A percentile compares a stretch with the other conserved stretches of the same genome.
These are phyloP conservation scores for Deinandra increscens DNA, from an alignment of 129 eudicot genomes.

Conservation along the genomic window DNA sequence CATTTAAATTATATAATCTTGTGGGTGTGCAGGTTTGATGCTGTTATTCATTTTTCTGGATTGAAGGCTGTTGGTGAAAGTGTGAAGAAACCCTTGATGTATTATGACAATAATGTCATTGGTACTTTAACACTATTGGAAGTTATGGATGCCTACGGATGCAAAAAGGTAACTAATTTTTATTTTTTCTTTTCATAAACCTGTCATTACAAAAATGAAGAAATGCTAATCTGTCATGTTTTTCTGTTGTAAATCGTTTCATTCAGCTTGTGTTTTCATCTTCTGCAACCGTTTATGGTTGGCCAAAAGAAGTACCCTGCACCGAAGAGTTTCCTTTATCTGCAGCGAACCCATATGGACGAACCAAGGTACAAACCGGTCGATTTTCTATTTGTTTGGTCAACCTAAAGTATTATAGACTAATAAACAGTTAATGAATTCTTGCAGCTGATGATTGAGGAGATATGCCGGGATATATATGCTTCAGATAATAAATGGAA, in stretches of 20 bases:
- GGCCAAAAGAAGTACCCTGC: slow-evolving; percentile 90
- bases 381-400: not conserved
- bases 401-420: slow-evolving; percentile 12
- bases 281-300: slow-evolving; percentile 84
- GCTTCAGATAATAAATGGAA: slow-evolving; percentile 72
- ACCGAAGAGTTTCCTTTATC: slow-evolving; percentile 75
- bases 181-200: not conserved
- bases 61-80: slow-evolving; percentile 98
- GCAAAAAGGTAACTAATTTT: slow-evolving; percentile 67
- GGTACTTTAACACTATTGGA: slow-evolving; percentile 83
- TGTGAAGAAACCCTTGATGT: slow-evolving; percentile 78
- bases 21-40: slow-evolving; percentile 69
- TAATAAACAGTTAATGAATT: not conserved
- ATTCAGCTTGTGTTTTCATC: slow-evolving; percentile 82
- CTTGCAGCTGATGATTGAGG: slow-evolving; percentile 95
- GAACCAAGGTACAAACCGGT: slow-evolving; percentile 64
- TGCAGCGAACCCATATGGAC: slow-evolving; percentile 88
- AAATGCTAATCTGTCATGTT: slow-evolving; percentile 2
- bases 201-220: not conserved
- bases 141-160: slow-evolving; percentile 90
- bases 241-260: slow-evolving; percentile 17
- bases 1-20: slow-evolving; percentile 6
- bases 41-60: slow-evolving; percentile 96
- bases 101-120: slow-evolving; percentile 69
- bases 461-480: slow-evolving; percentile 77